phyloP scores from a whole-genome alignment of 345 rosid genomes.

The Balakata baccata region DNA sequence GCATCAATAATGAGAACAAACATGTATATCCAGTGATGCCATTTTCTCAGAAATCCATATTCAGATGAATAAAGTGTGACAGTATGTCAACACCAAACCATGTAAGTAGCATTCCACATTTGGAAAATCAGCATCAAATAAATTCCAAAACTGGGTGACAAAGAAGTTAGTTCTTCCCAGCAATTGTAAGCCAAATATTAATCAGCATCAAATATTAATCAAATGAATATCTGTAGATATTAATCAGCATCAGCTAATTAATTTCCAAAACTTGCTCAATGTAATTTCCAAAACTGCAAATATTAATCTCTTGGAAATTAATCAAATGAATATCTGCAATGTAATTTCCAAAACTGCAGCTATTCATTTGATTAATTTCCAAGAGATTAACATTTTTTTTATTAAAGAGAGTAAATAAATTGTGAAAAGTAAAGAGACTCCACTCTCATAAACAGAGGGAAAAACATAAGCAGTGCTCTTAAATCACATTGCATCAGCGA shows the following conservation, averaged over 20 bases:
- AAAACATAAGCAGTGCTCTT: not conserved
- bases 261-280: too few species aligned
- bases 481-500: constrained; percentile 1
- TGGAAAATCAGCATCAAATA: not conserved
- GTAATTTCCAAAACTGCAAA: too few species aligned
- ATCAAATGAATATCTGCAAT: too few species aligned
- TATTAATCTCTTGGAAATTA: too few species aligned
- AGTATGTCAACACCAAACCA: not conserved
- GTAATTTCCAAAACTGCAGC: too few species aligned
- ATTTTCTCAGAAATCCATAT: not conserved
- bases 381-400: not conserved
- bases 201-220: not conserved
- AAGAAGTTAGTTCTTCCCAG: not conserved
- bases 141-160: not conserved
- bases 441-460: not conserved
- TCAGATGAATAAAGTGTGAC: not conserved
- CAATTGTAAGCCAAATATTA: not conserved
- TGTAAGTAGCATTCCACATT: not conserved
- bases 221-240: not conserved
- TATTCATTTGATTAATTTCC: too few species aligned
- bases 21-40: not conserved
- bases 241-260: too few species aligned
- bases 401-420: not conserved
- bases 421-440: not conserved
- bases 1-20: constrained; percentile 6